Percentiles rank a stretch among this genome's conserved stretches.
Evolutionary conservation across 2,329 filamentous ascomycete genomes (phyloP).

Genomic region (Xylariaceae sp.): DNA sequence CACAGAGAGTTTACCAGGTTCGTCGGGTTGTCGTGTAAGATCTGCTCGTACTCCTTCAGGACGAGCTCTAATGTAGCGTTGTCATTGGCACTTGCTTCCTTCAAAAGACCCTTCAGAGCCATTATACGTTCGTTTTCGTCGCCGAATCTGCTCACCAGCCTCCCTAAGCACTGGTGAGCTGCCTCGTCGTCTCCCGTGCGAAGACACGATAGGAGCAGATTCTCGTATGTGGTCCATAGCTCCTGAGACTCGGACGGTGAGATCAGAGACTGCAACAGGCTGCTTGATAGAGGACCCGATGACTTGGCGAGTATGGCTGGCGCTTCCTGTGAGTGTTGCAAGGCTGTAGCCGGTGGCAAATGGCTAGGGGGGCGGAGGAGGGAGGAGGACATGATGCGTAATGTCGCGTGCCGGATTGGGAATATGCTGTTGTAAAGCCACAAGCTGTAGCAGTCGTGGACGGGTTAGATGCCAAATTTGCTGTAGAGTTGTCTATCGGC

Average conservation of each 20-base stretch:
- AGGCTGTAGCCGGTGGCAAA: slow-evolving; percentile 47
- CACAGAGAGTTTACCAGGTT: slow-evolving; percentile 59
- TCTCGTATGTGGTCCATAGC: slow-evolving; percentile 80
- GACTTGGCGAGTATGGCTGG: slow-evolving; percentile 47
- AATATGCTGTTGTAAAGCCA: no score
- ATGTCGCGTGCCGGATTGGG: slow-evolving; percentile 1
- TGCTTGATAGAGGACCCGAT: slow-evolving; percentile 46
- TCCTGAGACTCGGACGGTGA: slow-evolving; percentile 63
- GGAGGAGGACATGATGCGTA: slow-evolving; percentile 26
- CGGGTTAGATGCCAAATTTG: no score
- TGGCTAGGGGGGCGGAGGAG: slow-evolving; percentile 50
- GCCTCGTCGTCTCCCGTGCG: slow-evolving; percentile 75
- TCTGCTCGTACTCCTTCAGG: slow-evolving; percentile 68
- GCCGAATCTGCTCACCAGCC: slow-evolving; percentile 74
- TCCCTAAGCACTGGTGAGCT: slow-evolving; percentile 67
- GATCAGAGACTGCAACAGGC: slow-evolving; percentile 45
- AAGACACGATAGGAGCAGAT: slow-evolving; percentile 75
- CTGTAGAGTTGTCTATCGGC: no score
- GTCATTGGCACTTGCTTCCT: slow-evolving; percentile 71
- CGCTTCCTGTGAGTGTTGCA: slow-evolving; percentile 54
- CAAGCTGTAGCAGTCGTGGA: no score
- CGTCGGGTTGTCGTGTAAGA: slow-evolving; percentile 64
- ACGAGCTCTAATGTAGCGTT: slow-evolving; percentile 59
- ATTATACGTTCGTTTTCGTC: slow-evolving; percentile 77
- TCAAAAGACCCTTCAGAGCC: slow-evolving; percentile 72